Evolutionary conservation across 768 basidiomycete genomes (phyloP).

Genomic region (Mycena galericulata): DNA sequence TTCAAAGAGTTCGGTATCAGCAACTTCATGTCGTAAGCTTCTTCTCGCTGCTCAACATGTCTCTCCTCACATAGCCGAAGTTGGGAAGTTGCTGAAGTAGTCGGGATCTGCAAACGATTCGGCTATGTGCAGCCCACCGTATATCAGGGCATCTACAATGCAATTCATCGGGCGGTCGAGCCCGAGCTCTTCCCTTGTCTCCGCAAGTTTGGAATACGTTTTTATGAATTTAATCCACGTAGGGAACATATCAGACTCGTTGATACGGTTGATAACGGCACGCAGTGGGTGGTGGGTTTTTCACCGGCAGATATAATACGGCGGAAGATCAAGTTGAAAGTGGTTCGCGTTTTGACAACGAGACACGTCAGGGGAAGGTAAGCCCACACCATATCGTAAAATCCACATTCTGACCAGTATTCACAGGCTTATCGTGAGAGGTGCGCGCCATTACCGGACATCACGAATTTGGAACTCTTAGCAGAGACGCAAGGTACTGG

Average conservation of each 20-base stretch:
- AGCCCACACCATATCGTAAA: background rate
- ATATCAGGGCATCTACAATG: constrained; percentile 63
- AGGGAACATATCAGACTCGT: background rate
- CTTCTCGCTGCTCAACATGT: constrained; percentile 8
- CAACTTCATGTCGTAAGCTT: constrained; percentile 63
- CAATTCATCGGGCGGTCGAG: constrained; percentile 53
- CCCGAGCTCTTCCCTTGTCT: constrained; percentile 65
- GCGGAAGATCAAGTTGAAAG: constrained; percentile 54
- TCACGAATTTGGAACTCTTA: background rate
- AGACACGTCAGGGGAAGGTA: constrained; percentile 58
- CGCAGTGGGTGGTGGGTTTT: constrained; percentile 70
- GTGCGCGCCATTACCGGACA: constrained; percentile 42
- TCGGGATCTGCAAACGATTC: constrained; percentile 65
- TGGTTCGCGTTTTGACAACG: constrained; percentile 67
- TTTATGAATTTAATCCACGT: constrained; percentile 70
- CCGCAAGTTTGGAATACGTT: constrained; percentile 66
- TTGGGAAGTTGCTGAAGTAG: constrained; percentile 74
- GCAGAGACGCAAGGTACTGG: constrained; percentile 68
- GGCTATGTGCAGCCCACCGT: constrained; percentile 66
- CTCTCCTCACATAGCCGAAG: constrained; percentile 45
- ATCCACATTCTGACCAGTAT: background rate
- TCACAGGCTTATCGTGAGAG: constrained; percentile 51
- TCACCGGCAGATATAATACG: constrained; percentile 64
- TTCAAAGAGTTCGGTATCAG: constrained; percentile 73
- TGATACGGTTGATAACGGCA: constrained; percentile 55